phyloP scores from a whole-genome alignment of 805 yeast genomes.

The Yarrowia deformans region DNA sequence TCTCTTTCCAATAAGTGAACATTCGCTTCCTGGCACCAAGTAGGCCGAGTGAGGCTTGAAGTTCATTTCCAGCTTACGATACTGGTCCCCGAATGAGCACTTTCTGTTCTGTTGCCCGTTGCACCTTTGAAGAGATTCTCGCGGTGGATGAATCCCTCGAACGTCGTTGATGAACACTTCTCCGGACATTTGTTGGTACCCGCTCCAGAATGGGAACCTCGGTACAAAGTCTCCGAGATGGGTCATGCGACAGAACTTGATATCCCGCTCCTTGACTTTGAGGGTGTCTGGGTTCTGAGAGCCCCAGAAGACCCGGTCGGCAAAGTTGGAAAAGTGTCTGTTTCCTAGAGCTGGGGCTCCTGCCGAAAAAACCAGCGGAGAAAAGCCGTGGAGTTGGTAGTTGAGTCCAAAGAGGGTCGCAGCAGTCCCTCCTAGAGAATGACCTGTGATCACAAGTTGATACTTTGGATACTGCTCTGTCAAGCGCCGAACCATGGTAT shows the following conservation, averaged over 20 bases:
- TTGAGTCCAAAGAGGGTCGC: slow-evolving; percentile 30
- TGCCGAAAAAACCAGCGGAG: slow-evolving; percentile 1
- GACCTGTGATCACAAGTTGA: slow-evolving; percentile 21
- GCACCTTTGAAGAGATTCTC: not conserved
- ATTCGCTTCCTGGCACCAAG: slow-evolving; percentile 30
- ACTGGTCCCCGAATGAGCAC: slow-evolving; percentile 33
- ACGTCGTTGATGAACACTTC: slow-evolving; percentile 26
- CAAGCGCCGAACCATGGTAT: slow-evolving; percentile 1
- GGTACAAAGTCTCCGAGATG: slow-evolving; percentile 23
- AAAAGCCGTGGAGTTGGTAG: slow-evolving; percentile 7
- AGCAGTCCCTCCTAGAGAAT: slow-evolving; percentile 20
- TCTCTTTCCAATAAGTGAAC: slow-evolving; percentile 12
- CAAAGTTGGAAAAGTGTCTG: slow-evolving; percentile 28
- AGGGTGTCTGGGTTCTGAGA: slow-evolving; percentile 18
- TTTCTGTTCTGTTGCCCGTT: slow-evolving; percentile 18
- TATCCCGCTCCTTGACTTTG: not conserved
- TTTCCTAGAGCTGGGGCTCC: slow-evolving; percentile 25
- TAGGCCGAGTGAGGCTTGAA: slow-evolving; percentile 29
- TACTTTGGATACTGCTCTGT: not conserved
- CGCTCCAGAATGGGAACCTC: slow-evolving; percentile 29
- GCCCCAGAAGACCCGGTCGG: slow-evolving; percentile 28
- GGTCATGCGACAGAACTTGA: slow-evolving; percentile 7
- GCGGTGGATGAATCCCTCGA: slow-evolving; percentile 15
- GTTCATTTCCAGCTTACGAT: slow-evolving; percentile 29
- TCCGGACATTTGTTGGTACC: slow-evolving; percentile 36